phyloP scores from a whole-genome alignment of 2,329 filamentous ascomycete genomes.

The Botrytis byssoidea region DNA sequence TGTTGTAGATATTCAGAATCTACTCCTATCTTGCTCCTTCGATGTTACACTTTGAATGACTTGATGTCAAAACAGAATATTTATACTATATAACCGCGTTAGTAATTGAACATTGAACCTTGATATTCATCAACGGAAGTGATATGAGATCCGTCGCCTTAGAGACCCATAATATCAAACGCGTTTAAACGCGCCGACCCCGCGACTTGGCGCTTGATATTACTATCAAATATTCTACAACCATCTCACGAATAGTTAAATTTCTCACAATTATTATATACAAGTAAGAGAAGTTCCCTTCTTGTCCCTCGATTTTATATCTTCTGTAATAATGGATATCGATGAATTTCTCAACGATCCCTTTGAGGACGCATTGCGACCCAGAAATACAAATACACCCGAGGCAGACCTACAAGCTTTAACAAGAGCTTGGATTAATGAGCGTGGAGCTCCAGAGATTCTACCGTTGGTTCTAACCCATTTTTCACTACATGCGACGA shows the following conservation, averaged over 20 bases:
- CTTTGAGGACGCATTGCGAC: slow-evolving; percentile 24
- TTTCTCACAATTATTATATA: neutral
- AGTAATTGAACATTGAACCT: neutral
- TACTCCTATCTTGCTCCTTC: neutral
- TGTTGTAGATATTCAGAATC: neutral
- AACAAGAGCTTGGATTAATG: slow-evolving; percentile 90
- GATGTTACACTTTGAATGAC: too few species aligned
- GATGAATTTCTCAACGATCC: slow-evolving; percentile 55
- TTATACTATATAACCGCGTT: too few species aligned
- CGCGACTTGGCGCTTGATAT: neutral
- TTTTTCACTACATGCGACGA: slow-evolving; percentile 12
- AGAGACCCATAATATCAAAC: neutral
- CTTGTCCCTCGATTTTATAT: neutral
- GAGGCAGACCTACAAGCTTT: slow-evolving; percentile 74
- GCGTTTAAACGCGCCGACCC: neutral
- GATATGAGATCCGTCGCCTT: neutral
- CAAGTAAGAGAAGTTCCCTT: neutral
- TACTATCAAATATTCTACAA: neutral
- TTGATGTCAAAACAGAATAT: neutral
- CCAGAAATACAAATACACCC: slow-evolving; percentile 65
- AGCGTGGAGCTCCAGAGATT: slow-evolving; percentile 86
- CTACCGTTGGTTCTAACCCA: slow-evolving; percentile 58
- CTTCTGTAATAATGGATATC: slow-evolving; percentile 6
- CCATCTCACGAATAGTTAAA: neutral
- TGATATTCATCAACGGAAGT: neutral